Conservation (phyloP, 768 basidiomycete genomes). For the Amanita pallidorosea region DNA sequence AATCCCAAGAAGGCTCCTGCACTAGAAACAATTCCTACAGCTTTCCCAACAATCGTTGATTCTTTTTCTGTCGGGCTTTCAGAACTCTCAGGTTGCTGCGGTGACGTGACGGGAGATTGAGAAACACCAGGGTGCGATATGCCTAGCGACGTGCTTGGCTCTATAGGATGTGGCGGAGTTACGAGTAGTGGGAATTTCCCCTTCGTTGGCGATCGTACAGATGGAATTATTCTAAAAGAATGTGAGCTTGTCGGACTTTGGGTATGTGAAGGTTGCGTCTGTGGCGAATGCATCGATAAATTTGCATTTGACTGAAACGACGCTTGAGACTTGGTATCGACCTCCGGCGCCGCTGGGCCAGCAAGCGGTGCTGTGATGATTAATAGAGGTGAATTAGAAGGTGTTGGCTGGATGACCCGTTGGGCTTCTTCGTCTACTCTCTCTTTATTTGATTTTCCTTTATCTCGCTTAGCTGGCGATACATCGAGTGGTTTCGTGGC, state of each 20-base stretch:
- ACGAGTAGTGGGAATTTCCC: conserved; percentile 20
- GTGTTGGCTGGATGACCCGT: conserved; percentile 37
- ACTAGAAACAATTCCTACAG: conserved; percentile 71
- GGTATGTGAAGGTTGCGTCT: background rate
- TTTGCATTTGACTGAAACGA: conserved; percentile 2
- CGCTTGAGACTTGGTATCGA: conserved; percentile 4
- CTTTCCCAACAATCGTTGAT: conserved; percentile 32
- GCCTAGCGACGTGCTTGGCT: conserved; percentile 26
- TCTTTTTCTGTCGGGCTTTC: conserved; percentile 12
- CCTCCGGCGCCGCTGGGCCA: conserved; percentile 6
- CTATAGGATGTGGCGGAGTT: conserved; percentile 18
- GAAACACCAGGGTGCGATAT: conserved; percentile 13
- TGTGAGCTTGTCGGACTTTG: background rate
- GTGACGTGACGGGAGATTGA: conserved; percentile 7
- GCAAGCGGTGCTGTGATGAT: conserved; percentile 16
- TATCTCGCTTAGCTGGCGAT: background rate
- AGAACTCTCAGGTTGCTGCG: conserved; percentile 9
- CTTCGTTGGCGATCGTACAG: conserved; percentile 10
- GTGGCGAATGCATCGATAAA: background rate
- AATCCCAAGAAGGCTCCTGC: conserved; percentile 70
- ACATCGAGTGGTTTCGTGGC: background rate
- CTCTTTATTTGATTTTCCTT: conserved; percentile 6
- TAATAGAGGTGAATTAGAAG: conserved; percentile 49
- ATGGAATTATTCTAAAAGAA: background rate
- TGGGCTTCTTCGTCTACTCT: conserved; percentile 13